A percentile compares a stretch with the other conserved stretches of the same genome.
Evolutionary conservation across 2,329 filamentous ascomycete genomes (phyloP).

Genomic region (Penicillium sp.): DNA sequence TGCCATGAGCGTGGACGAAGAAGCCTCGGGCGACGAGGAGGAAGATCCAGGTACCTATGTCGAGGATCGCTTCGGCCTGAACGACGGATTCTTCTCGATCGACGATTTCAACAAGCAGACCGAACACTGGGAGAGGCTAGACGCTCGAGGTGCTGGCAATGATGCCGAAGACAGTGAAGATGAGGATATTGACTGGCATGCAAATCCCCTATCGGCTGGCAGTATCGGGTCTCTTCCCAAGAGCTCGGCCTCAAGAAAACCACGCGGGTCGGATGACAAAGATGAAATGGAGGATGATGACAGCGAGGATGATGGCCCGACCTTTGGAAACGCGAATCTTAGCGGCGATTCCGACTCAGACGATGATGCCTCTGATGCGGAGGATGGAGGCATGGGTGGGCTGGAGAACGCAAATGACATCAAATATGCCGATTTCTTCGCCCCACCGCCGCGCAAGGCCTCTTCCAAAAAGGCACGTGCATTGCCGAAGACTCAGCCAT

Average conservation of each 20-base stretch:
- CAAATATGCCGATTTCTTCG: conserved; percentile 92
- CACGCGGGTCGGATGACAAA: conserved; percentile 42
- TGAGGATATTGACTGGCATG: conserved; percentile 80
- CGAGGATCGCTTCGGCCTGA: conserved; percentile 79
- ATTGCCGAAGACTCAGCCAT: conserved; percentile 55
- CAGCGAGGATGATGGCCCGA: conserved; percentile 71
- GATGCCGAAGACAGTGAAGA: conserved; percentile 77
- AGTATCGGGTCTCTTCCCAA: not conserved
- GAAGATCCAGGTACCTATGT: conserved; percentile 58
- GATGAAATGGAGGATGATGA: conserved; percentile 52
- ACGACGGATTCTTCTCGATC: conserved; percentile 97
- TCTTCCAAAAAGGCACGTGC: conserved; percentile 57
- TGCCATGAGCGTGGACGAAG: conserved; percentile 13
- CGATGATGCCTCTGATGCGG: conserved; percentile 59
- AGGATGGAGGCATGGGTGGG: conserved; percentile 61
- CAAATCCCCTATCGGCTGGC: conserved; percentile 50
- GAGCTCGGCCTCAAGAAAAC: conserved; percentile 16
- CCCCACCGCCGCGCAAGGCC: conserved; percentile 74
- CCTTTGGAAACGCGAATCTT: conserved; percentile 77
- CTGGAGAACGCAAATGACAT: conserved; percentile 80
- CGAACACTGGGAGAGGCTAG: conserved; percentile 84
- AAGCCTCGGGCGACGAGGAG: conserved; percentile 28
- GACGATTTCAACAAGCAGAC: conserved; percentile 96
- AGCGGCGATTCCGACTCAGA: conserved; percentile 65
- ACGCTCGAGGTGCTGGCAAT: conserved; percentile 73